Conservation (phyloP, 2,329 filamentous ascomycete species). For the Neocatenulostroma microsporum region DNA sequence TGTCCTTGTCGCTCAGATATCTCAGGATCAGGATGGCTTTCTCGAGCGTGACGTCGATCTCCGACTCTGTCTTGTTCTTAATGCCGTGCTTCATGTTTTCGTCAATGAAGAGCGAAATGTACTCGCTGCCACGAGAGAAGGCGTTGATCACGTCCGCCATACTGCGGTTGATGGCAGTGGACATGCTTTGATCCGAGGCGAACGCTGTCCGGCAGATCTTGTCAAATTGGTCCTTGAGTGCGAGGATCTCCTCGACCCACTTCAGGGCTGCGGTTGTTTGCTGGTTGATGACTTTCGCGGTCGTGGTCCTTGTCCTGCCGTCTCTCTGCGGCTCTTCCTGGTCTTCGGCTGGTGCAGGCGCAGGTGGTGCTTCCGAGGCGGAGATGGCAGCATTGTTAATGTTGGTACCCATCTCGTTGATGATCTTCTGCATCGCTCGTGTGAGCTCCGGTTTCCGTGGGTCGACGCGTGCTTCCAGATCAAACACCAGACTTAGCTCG, state of each 20-base stretch:
- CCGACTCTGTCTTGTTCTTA: conserved; percentile 82
- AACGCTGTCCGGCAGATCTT: conserved; percentile 68
- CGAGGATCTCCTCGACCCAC: conserved; percentile 88
- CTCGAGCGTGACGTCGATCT: conserved; percentile 76
- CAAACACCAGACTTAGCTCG: conserved; percentile 74
- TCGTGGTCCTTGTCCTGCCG: conserved; percentile 45
- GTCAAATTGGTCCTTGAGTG: conserved; percentile 88
- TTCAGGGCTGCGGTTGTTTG: conserved; percentile 81
- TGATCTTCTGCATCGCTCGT: conserved; percentile 61
- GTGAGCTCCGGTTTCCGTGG: conserved; percentile 62
- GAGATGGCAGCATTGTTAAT: conserved; percentile 62
- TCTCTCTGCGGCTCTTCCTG: too few relatives aligned
- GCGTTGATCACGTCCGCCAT: conserved; percentile 90
- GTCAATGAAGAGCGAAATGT: conserved; percentile 92
- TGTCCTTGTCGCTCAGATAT: conserved; percentile 84
- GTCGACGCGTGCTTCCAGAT: conserved; percentile 71
- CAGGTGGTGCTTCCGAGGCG: conserved; percentile 46
- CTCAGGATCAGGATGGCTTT: conserved; percentile 82
- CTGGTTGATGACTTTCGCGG: conserved; percentile 52
- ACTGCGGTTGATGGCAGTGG: conserved; percentile 75
- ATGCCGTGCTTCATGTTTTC: conserved; percentile 92
- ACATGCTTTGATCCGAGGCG: conserved; percentile 63
- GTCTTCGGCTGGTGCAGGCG: conserved; percentile 36
- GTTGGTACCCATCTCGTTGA: conserved; percentile 71
- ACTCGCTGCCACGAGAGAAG: conserved; percentile 77